phyloP scores from a whole-genome alignment of 2,329 filamentous ascomycete genomes.

The Dendryphion nanum region DNA sequence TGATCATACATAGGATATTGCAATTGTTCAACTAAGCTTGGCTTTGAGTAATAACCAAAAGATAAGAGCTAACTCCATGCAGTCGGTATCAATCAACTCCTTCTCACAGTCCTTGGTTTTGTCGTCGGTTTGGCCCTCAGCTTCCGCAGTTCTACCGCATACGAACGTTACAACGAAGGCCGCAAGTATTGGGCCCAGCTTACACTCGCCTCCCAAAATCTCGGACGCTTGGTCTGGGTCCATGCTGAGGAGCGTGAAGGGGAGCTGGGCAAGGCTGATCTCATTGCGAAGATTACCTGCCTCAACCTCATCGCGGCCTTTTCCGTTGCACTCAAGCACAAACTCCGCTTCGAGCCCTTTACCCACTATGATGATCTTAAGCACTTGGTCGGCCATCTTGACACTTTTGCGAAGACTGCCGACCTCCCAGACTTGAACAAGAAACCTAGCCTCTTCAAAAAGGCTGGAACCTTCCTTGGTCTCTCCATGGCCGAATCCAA shows the following conservation, averaged over 20 bases:
- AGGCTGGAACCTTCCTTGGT: constrained; percentile 69
- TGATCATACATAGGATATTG: too few species aligned
- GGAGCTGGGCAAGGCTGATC: constrained; percentile 60
- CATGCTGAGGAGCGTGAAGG: constrained; percentile 63
- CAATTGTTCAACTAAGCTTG: not conserved
- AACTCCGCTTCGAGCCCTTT: constrained; percentile 79
- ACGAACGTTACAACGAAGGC: constrained; percentile 64
- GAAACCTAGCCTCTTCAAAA: constrained; percentile 35
- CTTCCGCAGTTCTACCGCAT: constrained; percentile 74
- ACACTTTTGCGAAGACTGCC: constrained; percentile 69
- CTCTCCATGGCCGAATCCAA: constrained; percentile 75
- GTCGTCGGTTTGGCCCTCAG: constrained; percentile 76
- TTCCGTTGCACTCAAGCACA: constrained; percentile 76
- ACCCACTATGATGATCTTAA: constrained; percentile 72
- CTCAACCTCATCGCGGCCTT: constrained; percentile 79
- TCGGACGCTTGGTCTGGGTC: constrained; percentile 77
- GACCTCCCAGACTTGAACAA: not conserved
- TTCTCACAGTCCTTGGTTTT: constrained; percentile 77
- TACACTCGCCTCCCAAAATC: constrained; percentile 55
- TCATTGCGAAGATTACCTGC: constrained; percentile 69
- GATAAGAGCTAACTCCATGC: constrained; percentile 33
- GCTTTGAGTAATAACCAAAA: not conserved
- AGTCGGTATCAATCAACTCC: constrained; percentile 62
- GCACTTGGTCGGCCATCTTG: constrained; percentile 67
- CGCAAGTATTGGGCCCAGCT: constrained; percentile 63